Percentiles rank a stretch among this genome's conserved stretches.
Evolutionary conservation across 2,329 filamentous ascomycete species (phyloP).

Genomic region (Cercospora beticola): DNA sequence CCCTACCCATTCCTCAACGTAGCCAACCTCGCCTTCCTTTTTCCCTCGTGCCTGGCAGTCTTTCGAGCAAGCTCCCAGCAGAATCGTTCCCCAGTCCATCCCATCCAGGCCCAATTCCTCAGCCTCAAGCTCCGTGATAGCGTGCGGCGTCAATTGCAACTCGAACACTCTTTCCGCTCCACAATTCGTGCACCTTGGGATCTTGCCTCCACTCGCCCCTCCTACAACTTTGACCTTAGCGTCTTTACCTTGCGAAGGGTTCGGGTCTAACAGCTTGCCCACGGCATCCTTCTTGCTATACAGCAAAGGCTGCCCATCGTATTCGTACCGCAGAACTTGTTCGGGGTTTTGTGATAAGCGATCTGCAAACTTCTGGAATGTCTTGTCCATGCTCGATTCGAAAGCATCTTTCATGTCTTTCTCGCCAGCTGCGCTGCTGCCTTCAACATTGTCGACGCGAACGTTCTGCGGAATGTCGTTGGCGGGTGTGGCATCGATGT

Average conservation of each 20-base stretch:
- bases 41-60: conserved; percentile 69
- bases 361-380: conserved; percentile 55
- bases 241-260: conserved; percentile 10
- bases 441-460: conserved; percentile 30
- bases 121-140: conserved; percentile 83
- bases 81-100: conserved; percentile 97
- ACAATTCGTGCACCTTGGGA: conserved; percentile 78
- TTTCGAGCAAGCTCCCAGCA: conserved; percentile 77
- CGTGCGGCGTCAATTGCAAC: conserved; percentile 85
- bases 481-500: conserved; percentile 61
- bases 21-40: conserved; percentile 64
- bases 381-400: conserved; percentile 50
- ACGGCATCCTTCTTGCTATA: conserved; percentile 77
- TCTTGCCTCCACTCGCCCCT: conserved; percentile 39
- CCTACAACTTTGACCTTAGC: conserved; percentile 20
- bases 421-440: conserved; percentile 40
- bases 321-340: conserved; percentile 54
- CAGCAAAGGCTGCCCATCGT: conserved; percentile 58
- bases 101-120: conserved; percentile 68
- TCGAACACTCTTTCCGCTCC: conserved; percentile 78
- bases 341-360: conserved; percentile 52
- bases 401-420: conserved; percentile 44
- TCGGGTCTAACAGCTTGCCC: conserved; percentile 60
- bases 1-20: conserved; percentile 93
- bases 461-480: conserved; percentile 48